Evolutionary conservation across 306 rosid genomes (phyloP), one percentile per base, ranked within the genome.

Genomic region (Cicer pinnatifidum): DNA sequence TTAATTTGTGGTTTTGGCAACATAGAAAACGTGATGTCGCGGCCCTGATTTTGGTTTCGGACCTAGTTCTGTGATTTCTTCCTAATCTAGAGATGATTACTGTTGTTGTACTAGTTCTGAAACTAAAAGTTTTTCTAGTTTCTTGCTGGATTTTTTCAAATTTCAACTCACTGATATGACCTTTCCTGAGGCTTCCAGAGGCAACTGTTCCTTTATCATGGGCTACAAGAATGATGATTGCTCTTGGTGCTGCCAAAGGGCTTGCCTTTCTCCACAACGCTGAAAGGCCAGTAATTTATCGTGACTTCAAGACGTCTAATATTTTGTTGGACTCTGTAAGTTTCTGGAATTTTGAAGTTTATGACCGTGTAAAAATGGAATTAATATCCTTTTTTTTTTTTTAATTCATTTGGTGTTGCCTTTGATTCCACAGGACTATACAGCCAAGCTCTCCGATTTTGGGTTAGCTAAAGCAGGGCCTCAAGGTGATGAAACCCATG

Each of bases 391-490:
- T 40, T 71, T 40, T 17, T 75, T 11, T 53, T n/a, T n/a, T n/a
- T n/a, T n/a, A n/a, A 80, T 65, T 63, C 12, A 58, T 76, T 83
- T 45, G 51, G 52, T 48, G 46, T 20, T 79, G 43, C 69, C 73
- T 20, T 72, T 79, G 63, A 62, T 69, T 75, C 38, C 77, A 75
- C 82, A 93, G 98, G 98, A 93, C 78, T 93, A 93, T 83, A 85
- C 98, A 23, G 96, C 98, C 61, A 93, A 93, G 88, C 98, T 93
- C 68, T 93, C 98, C 72, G 98, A 93, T 85, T 93, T 93, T 66
- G 98, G 98, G 73, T 86, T 93, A 4, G 98, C 98, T 45, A 93
- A 93, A 89, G 98, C 98, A 71, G 98, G 98, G 85, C 98, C 98
- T 9, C 97, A 90, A 79, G 98, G 98, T 64, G 98, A 93, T 73